phyloP scores from a whole-genome alignment of 225 moss, liverwort and hornwort species.

The Asterella californica region DNA sequence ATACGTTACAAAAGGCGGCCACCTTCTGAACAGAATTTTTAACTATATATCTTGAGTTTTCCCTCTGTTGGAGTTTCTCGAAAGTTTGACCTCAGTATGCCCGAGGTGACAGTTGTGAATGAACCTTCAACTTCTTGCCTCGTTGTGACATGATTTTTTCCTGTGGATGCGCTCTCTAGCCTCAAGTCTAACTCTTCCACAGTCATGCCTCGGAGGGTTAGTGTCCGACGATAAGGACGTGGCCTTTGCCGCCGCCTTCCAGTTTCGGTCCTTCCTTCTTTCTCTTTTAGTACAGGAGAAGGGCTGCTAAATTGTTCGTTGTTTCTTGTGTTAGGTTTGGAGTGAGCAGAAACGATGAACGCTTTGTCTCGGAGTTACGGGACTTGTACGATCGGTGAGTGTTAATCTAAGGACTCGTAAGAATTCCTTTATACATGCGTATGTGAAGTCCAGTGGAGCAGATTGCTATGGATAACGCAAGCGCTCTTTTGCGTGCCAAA shows the following conservation, averaged over 20 bases:
- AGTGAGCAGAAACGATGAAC: slow-evolving; percentile 77
- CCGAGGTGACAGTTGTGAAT: too few relatives aligned
- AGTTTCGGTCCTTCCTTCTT: too few relatives aligned
- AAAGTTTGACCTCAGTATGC: too few relatives aligned
- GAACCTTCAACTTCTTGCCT: too few relatives aligned
- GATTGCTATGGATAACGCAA: neutral
- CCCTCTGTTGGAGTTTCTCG: too few relatives aligned
- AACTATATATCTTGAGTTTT: too few relatives aligned
- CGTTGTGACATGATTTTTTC: neutral
- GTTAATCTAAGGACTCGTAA: neutral
- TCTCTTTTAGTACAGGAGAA: too few relatives aligned
- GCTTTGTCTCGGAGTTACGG: slow-evolving; percentile 77
- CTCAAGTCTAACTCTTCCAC: neutral
- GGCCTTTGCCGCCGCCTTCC: too few relatives aligned
- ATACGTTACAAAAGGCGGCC: too few relatives aligned
- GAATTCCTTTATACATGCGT: neutral
- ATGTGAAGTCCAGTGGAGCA: neutral
- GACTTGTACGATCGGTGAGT: slow-evolving; percentile 70
- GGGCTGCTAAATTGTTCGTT: neutral
- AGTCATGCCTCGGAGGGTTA: neutral
- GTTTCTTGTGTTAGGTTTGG: slow-evolving; percentile 54
- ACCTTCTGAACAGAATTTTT: too few relatives aligned
- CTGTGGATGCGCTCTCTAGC: neutral
- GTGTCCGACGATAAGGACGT: too few relatives aligned
- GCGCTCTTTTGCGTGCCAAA: too few relatives aligned